These are phyloP conservation scores for Bruguiera gymnorhiza DNA, from an alignment of 345 rosid genomes.

Conservation along the genomic window DNA sequence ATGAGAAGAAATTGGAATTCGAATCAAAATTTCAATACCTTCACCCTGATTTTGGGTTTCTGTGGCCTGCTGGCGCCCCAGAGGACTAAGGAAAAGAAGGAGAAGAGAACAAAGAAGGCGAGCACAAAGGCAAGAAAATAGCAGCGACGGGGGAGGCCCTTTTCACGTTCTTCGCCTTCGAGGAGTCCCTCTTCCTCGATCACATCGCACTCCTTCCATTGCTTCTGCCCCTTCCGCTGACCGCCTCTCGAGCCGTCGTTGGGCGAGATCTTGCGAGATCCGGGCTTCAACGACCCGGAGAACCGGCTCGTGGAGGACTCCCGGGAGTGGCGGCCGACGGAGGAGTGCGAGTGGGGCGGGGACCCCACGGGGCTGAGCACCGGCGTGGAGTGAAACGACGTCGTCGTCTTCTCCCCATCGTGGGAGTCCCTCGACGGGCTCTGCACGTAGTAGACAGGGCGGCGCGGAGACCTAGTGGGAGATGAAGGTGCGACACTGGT, in stretches of 20 bases:
- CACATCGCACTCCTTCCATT: slow-evolving; percentile 67
- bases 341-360: slow-evolving; percentile 92
- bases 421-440: slow-evolving; percentile 93
- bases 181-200: slow-evolving; percentile 97
- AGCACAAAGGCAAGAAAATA: slow-evolving; percentile 69
- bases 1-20: no score
- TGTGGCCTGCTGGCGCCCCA: slow-evolving; percentile 86
- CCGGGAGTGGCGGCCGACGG: slow-evolving; percentile 85
- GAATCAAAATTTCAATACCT: slow-evolving; percentile 36
- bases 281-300: slow-evolving; percentile 88
- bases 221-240: slow-evolving; percentile 52
- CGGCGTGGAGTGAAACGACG: slow-evolving; percentile 97
- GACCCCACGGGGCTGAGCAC: slow-evolving; percentile 83
- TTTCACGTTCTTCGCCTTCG: slow-evolving; percentile 63
- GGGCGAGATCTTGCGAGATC: slow-evolving; percentile 83
- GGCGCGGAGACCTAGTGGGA: slow-evolving; percentile 84
- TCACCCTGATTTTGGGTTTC: slow-evolving; percentile 81
- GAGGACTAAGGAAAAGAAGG: slow-evolving; percentile 75
- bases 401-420: slow-evolving; percentile 95
- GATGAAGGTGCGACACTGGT: slow-evolving; percentile 88
- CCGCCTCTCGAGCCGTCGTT: slow-evolving; percentile 52
- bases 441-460: slow-evolving; percentile 91
- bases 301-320: slow-evolving; percentile 88
- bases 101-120: slow-evolving; percentile 81
- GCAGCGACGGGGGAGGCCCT: slow-evolving; percentile 79